Evolutionary conservation across 2,329 filamentous ascomycete species (phyloP), one percentile per base, ranked within the genome.

Genomic region (Aspergillus alliaceus): DNA sequence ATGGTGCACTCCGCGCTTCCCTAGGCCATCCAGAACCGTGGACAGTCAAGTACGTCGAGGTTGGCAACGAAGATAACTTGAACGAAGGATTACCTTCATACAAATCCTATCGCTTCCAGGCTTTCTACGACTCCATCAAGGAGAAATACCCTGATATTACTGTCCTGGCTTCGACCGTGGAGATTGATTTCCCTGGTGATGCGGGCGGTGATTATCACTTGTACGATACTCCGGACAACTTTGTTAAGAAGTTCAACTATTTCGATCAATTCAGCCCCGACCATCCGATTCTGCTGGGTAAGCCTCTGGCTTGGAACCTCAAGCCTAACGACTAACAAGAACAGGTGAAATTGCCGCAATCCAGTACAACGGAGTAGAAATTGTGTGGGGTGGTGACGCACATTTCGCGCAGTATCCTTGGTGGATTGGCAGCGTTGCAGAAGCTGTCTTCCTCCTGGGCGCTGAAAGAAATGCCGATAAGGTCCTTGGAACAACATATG

Each of bases 41-140:
- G 74, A 75, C 69, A 29, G 77, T 90, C 49, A 76, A 81, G 11
- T 86, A 83, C 63, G 83, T 89, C 54, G 87, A 89, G 71, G 74
- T 89, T 42, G 87, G 87, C 57, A 89, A 90, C 68, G 87, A 90
- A 68, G 87, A 90, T 64, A 84, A 83, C 76, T 79, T 88, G 4
- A 80, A 77, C 25, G 78, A 79, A 3, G 81, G 79, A 0, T 77
- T 81, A 4, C 81, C 77, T 68, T 71, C 77, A 1, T 77, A 80
- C 6, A 82, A 80, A 64, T 77, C 79, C 50, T 79, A 83, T 57
- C 82, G 86, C 4, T 87, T 88, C 68, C 76, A 79, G 4, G 73
- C 79, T 63, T 86, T 89, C 71, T 78, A 86, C 59, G 70, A 85
- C 37, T 86, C 85, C 15, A 85, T 88, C 71, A 79, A 76, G 44